These are phyloP conservation scores for Xerocomus amazonicus DNA, from an alignment of 1,284 basidiomycete genomes.

Conservation along the genomic window DNA sequence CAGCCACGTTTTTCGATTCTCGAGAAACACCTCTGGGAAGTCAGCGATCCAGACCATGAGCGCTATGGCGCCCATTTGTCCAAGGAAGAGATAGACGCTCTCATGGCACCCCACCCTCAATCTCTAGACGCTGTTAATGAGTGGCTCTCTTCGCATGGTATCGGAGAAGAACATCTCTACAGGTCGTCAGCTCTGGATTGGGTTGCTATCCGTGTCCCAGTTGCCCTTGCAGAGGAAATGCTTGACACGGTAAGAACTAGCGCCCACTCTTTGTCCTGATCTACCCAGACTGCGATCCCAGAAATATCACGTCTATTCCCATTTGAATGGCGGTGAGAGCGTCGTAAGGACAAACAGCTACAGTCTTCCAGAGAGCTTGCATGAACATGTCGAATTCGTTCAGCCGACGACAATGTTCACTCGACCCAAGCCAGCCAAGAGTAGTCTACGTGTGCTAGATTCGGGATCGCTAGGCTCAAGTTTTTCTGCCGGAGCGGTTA, in stretches of 20 bases:
- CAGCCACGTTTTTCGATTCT: conserved; percentile 60
- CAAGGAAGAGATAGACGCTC: conserved; percentile 57
- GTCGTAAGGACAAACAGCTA: conserved; percentile 68
- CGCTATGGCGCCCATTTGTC: conserved; percentile 68
- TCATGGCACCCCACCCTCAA: conserved; percentile 55
- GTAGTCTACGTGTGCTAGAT: conserved; percentile 40
- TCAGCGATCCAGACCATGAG: conserved; percentile 59
- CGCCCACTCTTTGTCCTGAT: neutral
- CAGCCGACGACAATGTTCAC: conserved; percentile 75
- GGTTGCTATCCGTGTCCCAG: conserved; percentile 58
- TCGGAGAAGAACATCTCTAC: conserved; percentile 43
- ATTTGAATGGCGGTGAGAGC: conserved; percentile 48
- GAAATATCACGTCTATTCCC: conserved; percentile 65
- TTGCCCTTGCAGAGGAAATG: conserved; percentile 63
- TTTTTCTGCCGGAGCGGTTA: conserved; percentile 19
- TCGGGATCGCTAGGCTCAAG: neutral
- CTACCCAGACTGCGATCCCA: conserved; percentile 22
- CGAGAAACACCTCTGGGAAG: conserved; percentile 61
- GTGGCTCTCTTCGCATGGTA: conserved; percentile 60
- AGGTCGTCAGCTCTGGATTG: conserved; percentile 67
- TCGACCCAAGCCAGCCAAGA: conserved; percentile 44
- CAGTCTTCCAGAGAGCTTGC: conserved; percentile 59
- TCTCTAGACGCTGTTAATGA: conserved; percentile 52
- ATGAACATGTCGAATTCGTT: conserved; percentile 64
- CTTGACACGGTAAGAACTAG: conserved; percentile 53